Base-by-base conservation (phyloP, 352 stramenopile genomes). In the Pythium myriotylum region DNA sequence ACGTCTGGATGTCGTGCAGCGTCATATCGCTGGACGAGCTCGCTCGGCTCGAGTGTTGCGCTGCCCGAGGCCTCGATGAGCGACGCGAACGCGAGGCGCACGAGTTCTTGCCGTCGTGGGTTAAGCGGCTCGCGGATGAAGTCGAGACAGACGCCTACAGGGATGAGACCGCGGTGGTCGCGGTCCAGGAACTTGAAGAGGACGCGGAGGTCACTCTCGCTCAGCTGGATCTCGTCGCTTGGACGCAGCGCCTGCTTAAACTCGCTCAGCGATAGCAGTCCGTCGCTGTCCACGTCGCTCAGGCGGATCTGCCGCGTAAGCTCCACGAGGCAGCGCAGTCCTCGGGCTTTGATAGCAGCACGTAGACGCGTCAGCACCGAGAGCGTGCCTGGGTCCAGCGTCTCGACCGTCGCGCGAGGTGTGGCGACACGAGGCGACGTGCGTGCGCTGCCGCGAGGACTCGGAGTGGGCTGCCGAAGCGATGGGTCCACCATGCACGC, bases 41-140 rank as follows among this genome's bases (percentile, higher is more conserved):
- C 85, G 22, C 72, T 79, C 5, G 83, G 70, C 26, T 86, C 79
- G 22, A 95, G 67, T 10, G 73, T 32, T 3, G 70, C 59, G 10
- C 33, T 29, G 2, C 17, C 24, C 5, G 22, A 19, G 3, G 37
- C n/a, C 0, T 55, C 48, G 1, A 19, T 1, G 6, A 71, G 52
- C 27, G 43, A 22, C 16, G 54, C 45, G 47, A 97, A 98, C 19
- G 91, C 92, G 2, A 75, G 62, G 8, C 75, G 79, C 6, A 96
- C 82, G 9, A 97, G 72, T 50, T 76, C 55, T 42, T 84, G 41
- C n/a, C 92, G 79, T 0, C 75, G 68, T 22, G 77, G 35, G 54
- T 77, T 92, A 72, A 98, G 84, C 5, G 83, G 83, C n/a, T 84
- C 84, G 19, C 88, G 77, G 10, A 98, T 76, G 10, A 91, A 76